Evolutionary conservation across 768 basidiomycete species (phyloP).

Genomic region (Daedaleopsis sinensis): DNA sequence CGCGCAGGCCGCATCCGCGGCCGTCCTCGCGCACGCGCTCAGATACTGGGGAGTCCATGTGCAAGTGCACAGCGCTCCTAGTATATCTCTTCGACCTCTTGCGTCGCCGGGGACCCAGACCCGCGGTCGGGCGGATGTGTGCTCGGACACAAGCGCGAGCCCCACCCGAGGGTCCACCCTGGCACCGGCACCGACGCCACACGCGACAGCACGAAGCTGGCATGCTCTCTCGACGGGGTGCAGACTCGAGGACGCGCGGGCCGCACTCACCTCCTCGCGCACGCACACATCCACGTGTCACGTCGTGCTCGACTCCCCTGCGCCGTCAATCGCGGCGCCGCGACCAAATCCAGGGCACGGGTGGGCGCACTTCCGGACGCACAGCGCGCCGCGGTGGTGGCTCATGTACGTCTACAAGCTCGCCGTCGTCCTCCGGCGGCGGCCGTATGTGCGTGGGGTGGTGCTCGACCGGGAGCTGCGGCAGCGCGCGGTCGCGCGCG

Average conservation of each 20-base stretch:
- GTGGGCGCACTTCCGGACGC: conserved; percentile 18
- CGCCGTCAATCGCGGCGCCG: too few species aligned
- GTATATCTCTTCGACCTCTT: background rate
- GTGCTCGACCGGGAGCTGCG: conserved; percentile 17
- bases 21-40: conserved; percentile 12
- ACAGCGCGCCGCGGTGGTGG: conserved; percentile 20
- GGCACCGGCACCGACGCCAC: too few species aligned
- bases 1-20: conserved; percentile 26
- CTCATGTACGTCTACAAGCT: conserved; percentile 18
- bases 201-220: background rate
- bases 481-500: conserved; percentile 12
- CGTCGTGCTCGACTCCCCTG: conserved; percentile 14
- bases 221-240: background rate
- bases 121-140: background rate
- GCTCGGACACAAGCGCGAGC: background rate
- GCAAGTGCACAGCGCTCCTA: background rate
- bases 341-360: background rate
- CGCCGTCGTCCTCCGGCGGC: conserved; percentile 14
- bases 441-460: conserved; percentile 13
- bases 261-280: background rate
- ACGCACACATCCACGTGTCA: conserved; percentile 8
- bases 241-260: background rate
- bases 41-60: background rate
- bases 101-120: background rate
- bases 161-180: background rate